A percentile compares a stretch with the other conserved stretches of the same genome.
Evolutionary conservation across 1,284 basidiomycete species (phyloP).

Genomic region (Cryptococcus floricola): DNA sequence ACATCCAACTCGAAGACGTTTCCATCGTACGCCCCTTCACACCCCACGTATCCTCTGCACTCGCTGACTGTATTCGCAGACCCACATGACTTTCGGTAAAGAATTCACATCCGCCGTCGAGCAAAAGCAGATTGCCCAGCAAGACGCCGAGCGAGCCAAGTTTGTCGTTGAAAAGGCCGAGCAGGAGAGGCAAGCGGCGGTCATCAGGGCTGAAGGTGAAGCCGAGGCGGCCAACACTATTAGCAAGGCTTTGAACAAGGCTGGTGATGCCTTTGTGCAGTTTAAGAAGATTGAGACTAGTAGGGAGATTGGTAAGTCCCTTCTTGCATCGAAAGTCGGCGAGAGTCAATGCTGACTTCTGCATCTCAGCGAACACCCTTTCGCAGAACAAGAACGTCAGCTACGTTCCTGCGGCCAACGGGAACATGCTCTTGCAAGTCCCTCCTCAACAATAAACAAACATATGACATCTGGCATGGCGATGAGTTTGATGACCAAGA

Average conservation of each 20-base stretch:
- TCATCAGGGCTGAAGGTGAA: constrained; percentile 97
- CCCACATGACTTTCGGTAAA: constrained; percentile 54
- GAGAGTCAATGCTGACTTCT: neutral
- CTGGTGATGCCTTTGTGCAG: constrained; percentile 92
- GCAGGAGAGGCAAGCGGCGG: constrained; percentile 97
- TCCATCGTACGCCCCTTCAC: constrained; percentile 59
- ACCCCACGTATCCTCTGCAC: neutral
- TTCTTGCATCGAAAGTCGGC: neutral
- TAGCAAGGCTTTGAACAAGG: constrained; percentile 79
- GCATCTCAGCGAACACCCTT: constrained; percentile 57
- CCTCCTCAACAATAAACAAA: constrained; percentile 55
- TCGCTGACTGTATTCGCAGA: constrained; percentile 34
- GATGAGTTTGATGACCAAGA: no score
- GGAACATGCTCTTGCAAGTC: constrained; percentile 77
- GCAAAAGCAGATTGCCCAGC: constrained; percentile 64
- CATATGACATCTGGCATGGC: no score
- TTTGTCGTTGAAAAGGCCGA: constrained; percentile 95
- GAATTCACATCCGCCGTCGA: constrained; percentile 78
- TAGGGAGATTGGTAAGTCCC: constrained; percentile 69
- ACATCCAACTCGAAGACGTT: constrained; percentile 94
- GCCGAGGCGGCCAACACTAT: constrained; percentile 94
- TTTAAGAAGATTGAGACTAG: constrained; percentile 96
- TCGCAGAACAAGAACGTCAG: constrained; percentile 75
- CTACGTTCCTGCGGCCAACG: constrained; percentile 75
- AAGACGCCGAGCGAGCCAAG: constrained; percentile 95